phyloP scores from a whole-genome alignment of 2,329 filamentous ascomycete species.

The Scleromitrula shiraiana region DNA sequence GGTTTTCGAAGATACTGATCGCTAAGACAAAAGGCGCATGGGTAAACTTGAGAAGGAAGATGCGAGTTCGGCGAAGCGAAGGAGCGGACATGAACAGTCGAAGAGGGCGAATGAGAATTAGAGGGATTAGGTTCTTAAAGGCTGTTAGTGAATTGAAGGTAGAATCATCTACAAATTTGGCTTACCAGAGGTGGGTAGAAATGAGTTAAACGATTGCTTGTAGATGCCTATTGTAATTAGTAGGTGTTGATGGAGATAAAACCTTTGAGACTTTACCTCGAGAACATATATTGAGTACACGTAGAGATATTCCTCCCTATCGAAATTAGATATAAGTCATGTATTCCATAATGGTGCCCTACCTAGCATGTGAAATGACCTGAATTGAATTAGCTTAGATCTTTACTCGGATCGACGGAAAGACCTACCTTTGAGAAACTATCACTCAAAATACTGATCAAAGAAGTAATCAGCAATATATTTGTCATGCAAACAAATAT shows the following conservation, averaged over 20 bases:
- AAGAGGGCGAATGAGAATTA: slow-evolving; percentile 64
- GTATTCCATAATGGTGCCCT: not conserved
- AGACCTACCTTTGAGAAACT: slow-evolving; percentile 41
- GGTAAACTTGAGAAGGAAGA: slow-evolving; percentile 53
- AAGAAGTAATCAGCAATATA: slow-evolving; percentile 68
- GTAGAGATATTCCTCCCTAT: slow-evolving; percentile 68
- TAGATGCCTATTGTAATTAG: slow-evolving; percentile 44
- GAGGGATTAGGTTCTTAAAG: slow-evolving; percentile 57
- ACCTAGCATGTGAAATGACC: slow-evolving; percentile 48
- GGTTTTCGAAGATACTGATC: slow-evolving; percentile 49
- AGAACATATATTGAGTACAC: slow-evolving; percentile 62
- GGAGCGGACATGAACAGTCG: slow-evolving; percentile 59
- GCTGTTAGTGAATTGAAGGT: not conserved
- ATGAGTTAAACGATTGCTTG: slow-evolving; percentile 60
- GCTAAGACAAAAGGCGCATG: slow-evolving; percentile 61
- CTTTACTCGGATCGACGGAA: not conserved
- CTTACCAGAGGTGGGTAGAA: slow-evolving; percentile 55
- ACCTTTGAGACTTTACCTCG: slow-evolving; percentile 29
- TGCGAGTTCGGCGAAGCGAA: slow-evolving; percentile 53
- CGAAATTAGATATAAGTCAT: not conserved
- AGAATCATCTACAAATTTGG: not conserved
- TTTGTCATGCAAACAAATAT: slow-evolving; percentile 72
- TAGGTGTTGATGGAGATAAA: not conserved
- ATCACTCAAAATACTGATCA: slow-evolving; percentile 73
- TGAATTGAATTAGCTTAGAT: not conserved